Evolutionary conservation across 495 filamentous ascomycete genomes (phyloP), one percentile per base, ranked within the genome.

Genomic region (Terfezia boudieri): DNA sequence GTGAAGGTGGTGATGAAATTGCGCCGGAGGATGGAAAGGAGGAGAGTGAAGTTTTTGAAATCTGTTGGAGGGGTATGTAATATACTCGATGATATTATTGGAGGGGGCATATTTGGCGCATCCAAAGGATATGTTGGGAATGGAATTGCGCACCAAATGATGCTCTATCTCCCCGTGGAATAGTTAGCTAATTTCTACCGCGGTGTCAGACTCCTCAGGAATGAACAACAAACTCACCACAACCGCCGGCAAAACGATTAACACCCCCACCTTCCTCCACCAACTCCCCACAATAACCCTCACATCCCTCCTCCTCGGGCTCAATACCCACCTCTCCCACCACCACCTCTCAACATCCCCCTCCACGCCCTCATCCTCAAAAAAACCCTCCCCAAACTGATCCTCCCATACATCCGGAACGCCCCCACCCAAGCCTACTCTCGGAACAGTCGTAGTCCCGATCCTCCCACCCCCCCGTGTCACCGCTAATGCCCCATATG

Each of bases 121-220:
- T 63, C 53, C 55, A 71, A 57, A 8, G 72, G 70, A 58, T 78
- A 80, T 50, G 77, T 74, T n/a, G 77, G 77, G 53, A 80, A 76
- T 2, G 77, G 77, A 36, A 81, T 59, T 5, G 76, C 74, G 56
- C 74, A 77, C 77, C 77, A 81, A 12, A 69, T 68, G 52, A 81
- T 70, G 20, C 76, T 73, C 76, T 78, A 61, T 37, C 41, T 14
- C 41, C 41, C 38, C 14, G 4, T 5, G 41, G 17, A 0, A 20
- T 9, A 0, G 12, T 14, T 14, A 14, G 17, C 41, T 14, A 46
- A 1, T 2, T 46, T 46, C 1, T 9, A 2, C 26, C 50, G 14
- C 20, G 14, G 32, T 41, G 36, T 11, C 43, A 17, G 35, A 23
- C 9, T 14, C 8, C 26, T 23, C 4, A 14, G 35, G 17, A 32